Conservation (phyloP, 2,329 filamentous ascomycete species). For the Scedosporium dehoogii region DNA sequence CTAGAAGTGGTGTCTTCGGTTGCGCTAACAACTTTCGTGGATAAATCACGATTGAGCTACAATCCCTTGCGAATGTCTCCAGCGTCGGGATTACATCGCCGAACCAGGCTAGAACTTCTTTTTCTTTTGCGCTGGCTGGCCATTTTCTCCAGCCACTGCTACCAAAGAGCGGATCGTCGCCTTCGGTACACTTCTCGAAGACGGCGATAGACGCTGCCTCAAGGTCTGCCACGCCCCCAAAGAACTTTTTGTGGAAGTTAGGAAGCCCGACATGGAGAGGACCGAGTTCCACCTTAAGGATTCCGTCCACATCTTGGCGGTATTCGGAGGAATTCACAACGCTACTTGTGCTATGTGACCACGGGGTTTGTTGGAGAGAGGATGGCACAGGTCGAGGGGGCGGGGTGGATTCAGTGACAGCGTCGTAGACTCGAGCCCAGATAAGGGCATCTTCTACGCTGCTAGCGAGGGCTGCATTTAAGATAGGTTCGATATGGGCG, state of each 20-base stretch:
- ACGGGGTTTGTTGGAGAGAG: conserved; percentile 21
- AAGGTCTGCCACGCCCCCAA: conserved; percentile 20
- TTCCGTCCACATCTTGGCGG: conserved; percentile 19
- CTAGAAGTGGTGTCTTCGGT: no score
- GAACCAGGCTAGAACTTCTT: no score
- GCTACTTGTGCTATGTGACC: conserved; percentile 19
- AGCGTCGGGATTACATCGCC: no score
- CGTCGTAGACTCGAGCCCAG: conserved; percentile 25
- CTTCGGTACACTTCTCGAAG: no score
- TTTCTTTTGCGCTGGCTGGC: no score
- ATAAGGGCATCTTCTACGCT: conserved; percentile 19
- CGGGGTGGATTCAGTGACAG: conserved; percentile 14
- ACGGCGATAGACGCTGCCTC: conserved; percentile 15
- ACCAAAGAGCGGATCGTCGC: no score
- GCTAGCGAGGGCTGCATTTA: conserved; percentile 18
- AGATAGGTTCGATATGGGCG: conserved; percentile 21
- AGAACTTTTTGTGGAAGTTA: conserved; percentile 22
- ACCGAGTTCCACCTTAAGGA: conserved; percentile 25
- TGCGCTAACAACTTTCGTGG: no score
- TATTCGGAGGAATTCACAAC: conserved; percentile 25
- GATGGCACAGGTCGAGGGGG: conserved; percentile 17
- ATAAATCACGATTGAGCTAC: no score
- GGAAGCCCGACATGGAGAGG: conserved; percentile 23
- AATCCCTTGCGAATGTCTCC: no score
- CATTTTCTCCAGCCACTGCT: no score